These are phyloP conservation scores for Vitis hybrid DNA, from an alignment of 177 flowering plant species.

Conservation along the genomic window DNA sequence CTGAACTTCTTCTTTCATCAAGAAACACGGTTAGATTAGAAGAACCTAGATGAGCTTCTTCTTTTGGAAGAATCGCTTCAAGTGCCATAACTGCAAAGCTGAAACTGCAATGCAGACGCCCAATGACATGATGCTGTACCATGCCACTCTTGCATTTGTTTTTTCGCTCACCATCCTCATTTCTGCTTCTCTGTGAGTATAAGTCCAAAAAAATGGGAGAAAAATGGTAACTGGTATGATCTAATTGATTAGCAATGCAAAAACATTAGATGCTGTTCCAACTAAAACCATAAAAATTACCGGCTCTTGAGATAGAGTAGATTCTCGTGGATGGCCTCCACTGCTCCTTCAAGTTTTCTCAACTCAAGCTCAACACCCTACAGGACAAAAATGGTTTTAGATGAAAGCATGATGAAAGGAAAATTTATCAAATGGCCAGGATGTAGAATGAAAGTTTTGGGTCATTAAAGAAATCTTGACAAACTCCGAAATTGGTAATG, in stretches of 20 bases:
- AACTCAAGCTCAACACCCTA: slow-evolving; percentile 95
- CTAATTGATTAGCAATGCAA: neutral
- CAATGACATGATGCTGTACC: slow-evolving; percentile 74
- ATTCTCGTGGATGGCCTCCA: slow-evolving; percentile 82
- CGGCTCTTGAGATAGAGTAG: slow-evolving; percentile 65
- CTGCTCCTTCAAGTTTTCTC: slow-evolving; percentile 80
- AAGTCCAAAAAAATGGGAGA: neutral
- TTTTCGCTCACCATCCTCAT: slow-evolving; percentile 79
- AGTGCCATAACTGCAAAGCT: slow-evolving; percentile 59
- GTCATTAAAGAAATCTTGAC: too few relatives aligned
- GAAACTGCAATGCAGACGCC: slow-evolving; percentile 78
- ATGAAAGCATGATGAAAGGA: too few relatives aligned
- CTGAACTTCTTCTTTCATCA: neutral
- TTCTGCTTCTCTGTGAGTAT: slow-evolving; percentile 71
- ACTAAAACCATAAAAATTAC: slow-evolving; percentile 34
- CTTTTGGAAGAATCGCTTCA: slow-evolving; percentile 82
- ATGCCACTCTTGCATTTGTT: slow-evolving; percentile 81
- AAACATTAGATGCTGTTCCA: neutral
- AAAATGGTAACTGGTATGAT: neutral
- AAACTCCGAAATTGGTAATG: too few relatives aligned
- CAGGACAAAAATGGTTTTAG: neutral
- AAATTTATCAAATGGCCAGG: too few relatives aligned
- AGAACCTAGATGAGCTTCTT: slow-evolving; percentile 75
- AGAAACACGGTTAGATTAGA: neutral
- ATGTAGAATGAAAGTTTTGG: too few relatives aligned